phyloP scores from a whole-genome alignment of 2,329 filamentous ascomycete genomes.

The Fusarium duplospermum region DNA sequence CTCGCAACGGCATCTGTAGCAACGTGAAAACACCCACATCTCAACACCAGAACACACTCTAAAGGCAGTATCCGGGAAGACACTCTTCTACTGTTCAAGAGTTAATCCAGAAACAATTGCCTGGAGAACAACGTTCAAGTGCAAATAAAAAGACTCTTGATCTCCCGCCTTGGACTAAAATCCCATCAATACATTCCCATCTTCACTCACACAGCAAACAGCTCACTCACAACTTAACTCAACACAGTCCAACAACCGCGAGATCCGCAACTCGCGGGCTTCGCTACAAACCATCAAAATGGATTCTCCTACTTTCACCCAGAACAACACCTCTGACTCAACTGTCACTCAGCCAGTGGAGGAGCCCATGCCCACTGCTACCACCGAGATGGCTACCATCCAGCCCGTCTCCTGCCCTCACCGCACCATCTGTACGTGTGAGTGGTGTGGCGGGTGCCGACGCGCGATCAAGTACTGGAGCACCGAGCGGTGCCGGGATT shows the following conservation, averaged over 20 bases:
- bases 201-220: neutral
- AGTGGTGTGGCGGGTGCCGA: neutral
- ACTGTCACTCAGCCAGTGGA: neutral
- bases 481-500: neutral
- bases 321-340: neutral
- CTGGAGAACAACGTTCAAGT: neutral
- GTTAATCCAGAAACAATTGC: neutral
- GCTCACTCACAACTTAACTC: neutral
- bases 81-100: neutral
- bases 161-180: neutral
- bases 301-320: neutral
- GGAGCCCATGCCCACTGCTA: neutral
- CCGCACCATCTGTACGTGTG: neutral
- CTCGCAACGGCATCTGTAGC: too few species aligned
- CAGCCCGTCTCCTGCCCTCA: neutral
- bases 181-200: neutral
- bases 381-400: neutral
- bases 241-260: neutral
- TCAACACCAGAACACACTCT: neutral
- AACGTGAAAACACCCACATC: neutral
- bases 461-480: neutral
- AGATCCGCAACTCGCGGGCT: neutral
- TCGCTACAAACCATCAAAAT: neutral
- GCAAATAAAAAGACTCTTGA: neutral
- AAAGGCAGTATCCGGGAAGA: neutral